phyloP scores from a whole-genome alignment of 768 basidiomycete genomes.

The Mycena vitilis region DNA sequence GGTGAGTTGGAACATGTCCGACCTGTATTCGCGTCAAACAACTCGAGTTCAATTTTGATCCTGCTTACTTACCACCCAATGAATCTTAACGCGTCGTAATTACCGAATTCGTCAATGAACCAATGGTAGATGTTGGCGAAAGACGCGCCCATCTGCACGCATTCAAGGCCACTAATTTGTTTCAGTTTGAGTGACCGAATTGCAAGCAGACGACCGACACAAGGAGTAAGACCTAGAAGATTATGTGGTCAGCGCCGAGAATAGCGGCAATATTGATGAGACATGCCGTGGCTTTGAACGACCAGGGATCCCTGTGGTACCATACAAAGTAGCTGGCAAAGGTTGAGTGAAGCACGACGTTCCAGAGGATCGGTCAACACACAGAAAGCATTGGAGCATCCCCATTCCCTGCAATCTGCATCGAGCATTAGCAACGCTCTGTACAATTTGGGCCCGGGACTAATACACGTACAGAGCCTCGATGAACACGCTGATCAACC shows the following conservation, averaged over 20 bases:
- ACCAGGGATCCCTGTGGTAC: conserved; percentile 21
- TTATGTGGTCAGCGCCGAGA: background rate
- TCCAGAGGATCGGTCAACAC: background rate
- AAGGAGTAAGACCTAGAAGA: background rate
- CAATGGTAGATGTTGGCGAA: conserved; percentile 21
- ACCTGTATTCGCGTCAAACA: background rate
- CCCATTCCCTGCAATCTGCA: conserved; percentile 20
- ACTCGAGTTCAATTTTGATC: too few relatives aligned
- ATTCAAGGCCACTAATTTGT: conserved; percentile 16
- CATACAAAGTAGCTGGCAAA: conserved; percentile 13
- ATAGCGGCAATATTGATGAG: background rate
- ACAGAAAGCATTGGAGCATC: conserved; percentile 21
- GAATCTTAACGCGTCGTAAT: conserved; percentile 18
- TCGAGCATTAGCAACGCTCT: background rate
- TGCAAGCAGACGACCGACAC: background rate
- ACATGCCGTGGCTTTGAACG: conserved; percentile 14
- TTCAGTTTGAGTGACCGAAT: background rate
- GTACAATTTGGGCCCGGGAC: background rate
- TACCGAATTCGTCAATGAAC: conserved; percentile 21
- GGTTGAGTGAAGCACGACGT: background rate
- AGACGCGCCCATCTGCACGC: conserved; percentile 11
- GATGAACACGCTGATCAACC: background rate
- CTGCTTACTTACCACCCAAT: conserved; percentile 7
- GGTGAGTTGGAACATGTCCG: conserved; percentile 16
- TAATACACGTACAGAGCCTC: background rate